phyloP scores from a whole-genome alignment of 805 yeast species.

The Starmerella lactis-condensi region DNA sequence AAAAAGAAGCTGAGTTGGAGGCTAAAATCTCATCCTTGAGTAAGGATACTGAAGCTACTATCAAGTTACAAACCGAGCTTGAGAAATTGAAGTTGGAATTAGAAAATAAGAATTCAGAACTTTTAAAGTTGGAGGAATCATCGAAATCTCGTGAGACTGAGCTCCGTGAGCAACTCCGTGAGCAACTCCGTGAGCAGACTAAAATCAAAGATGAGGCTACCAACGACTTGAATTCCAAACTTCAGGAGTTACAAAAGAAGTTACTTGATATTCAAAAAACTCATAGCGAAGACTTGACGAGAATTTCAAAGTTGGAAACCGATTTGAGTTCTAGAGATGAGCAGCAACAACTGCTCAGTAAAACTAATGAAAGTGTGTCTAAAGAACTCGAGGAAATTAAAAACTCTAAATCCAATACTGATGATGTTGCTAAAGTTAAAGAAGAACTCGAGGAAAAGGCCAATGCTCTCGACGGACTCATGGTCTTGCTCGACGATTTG shows the following conservation, averaged over 20 bases:
- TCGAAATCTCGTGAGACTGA: not conserved
- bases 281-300: too few relatives aligned
- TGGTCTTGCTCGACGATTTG: slow-evolving; percentile 57
- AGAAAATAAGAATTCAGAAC: slow-evolving; percentile 7
- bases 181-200: too few relatives aligned
- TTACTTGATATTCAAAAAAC: not conserved
- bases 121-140: not conserved
- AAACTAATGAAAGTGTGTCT: not conserved
- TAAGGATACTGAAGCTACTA: too few relatives aligned
- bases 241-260: not conserved
- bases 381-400: slow-evolving; percentile 1
- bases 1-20: too few relatives aligned
- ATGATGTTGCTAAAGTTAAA: too few relatives aligned
- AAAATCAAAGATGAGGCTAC: too few relatives aligned
- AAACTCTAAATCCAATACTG: not conserved
- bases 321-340: not conserved
- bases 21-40: too few relatives aligned
- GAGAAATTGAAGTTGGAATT: slow-evolving; percentile 6
- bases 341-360: not conserved
- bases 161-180: too few relatives aligned
- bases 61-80: slow-evolving; percentile 9
- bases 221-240: too few relatives aligned
- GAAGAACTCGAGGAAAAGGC: slow-evolving; percentile 17
- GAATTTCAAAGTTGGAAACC: not conserved
- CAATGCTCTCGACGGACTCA: slow-evolving; percentile 50